Percentiles rank a stretch among this genome's conserved stretches.
phyloP scores from a whole-genome alignment of 768 basidiomycete genomes.

The Phylloporus rhodoxanthus region DNA sequence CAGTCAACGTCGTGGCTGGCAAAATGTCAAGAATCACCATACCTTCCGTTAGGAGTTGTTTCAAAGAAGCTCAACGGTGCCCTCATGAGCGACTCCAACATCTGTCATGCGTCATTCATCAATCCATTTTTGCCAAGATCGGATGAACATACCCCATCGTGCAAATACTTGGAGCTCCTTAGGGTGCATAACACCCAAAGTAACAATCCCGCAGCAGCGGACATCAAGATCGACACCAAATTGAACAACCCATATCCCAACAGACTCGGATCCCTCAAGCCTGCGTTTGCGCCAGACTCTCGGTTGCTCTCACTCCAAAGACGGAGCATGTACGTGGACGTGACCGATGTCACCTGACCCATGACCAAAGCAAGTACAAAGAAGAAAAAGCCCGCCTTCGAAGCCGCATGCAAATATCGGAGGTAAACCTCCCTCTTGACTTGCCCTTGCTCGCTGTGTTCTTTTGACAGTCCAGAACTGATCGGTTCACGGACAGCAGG shows the following conservation, averaged over 20 bases:
- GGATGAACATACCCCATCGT: conserved; percentile 56
- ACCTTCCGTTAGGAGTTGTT: conserved; percentile 80
- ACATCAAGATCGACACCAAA: conserved; percentile 47
- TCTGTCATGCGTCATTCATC: conserved; percentile 35
- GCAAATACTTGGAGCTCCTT: conserved; percentile 66
- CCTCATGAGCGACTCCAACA: conserved; percentile 73
- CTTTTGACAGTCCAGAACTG: conserved; percentile 50
- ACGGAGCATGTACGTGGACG: conserved; percentile 62
- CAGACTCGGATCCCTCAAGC: conserved; percentile 51
- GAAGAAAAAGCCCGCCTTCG: conserved; percentile 61
- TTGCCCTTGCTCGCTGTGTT: conserved; percentile 73
- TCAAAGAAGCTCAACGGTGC: conserved; percentile 90
- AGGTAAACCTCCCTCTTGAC: conserved; percentile 75
- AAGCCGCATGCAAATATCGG: conserved; percentile 76
- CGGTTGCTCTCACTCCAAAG: conserved; percentile 80
- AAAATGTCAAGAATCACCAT: conserved; percentile 7
- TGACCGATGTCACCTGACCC: conserved; percentile 56
- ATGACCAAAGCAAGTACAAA: conserved; percentile 51
- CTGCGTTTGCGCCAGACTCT: conserved; percentile 48
- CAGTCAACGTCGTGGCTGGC: no score
- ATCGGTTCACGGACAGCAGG: conserved; percentile 35
- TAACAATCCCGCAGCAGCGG: conserved; percentile 51
- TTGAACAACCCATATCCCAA: conserved; percentile 66
- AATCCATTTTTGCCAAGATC: not conserved
- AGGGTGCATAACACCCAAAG: conserved; percentile 77